Evolutionary conservation across 106 monocot species (phyloP), one percentile per base, ranked within the genome.

Genomic region (Apostasia ramifera): DNA sequence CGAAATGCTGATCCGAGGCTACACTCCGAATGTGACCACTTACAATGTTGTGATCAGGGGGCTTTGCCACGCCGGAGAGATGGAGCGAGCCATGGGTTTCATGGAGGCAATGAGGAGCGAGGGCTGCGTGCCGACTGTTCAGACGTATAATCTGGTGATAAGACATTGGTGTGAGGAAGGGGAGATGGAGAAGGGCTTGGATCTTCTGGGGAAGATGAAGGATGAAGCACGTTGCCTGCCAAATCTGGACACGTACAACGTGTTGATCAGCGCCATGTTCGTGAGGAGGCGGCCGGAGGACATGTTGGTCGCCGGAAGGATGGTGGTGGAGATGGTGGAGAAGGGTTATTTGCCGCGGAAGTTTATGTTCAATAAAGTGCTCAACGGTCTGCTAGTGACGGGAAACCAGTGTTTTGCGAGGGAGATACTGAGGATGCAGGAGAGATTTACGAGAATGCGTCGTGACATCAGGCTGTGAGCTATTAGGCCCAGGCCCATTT

Each of bases 211-310:
- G 47, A 79, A 40, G 60, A 91, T 94, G 94, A 68, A 63, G 3
- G 64, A 70, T 39, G 60, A 60, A 68, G 83, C 63, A 40, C 47
- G 73, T 0, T 91, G 88, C 69, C 66, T 88, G 68, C 94, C 94
- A 3, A 82, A 94, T 61, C 49, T 77, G 71, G 94, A 94, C 49
- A 94, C 85, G 2, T 94, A 85, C 61, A 88, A 88, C 63, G 73
- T 91, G 64, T 47, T 94, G 39, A 91, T 94, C 45, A 88, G 83
- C 26, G 75, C 81, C 8, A 91, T 94, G 94, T 94, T 94, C 72
- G 71, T 15, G 68, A 89, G 92, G 70, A 92, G 69, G 73, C 76
- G 75, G 59, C 47, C 78, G 0, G 84, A 92, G 63, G 86, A 97
- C 67, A 85, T 89, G 84, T 53, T 84, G 50, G 74, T 76, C 48